These are phyloP conservation scores for Crotalaria pallida DNA, from an alignment of 306 rosid genomes.

Conservation along the genomic window DNA sequence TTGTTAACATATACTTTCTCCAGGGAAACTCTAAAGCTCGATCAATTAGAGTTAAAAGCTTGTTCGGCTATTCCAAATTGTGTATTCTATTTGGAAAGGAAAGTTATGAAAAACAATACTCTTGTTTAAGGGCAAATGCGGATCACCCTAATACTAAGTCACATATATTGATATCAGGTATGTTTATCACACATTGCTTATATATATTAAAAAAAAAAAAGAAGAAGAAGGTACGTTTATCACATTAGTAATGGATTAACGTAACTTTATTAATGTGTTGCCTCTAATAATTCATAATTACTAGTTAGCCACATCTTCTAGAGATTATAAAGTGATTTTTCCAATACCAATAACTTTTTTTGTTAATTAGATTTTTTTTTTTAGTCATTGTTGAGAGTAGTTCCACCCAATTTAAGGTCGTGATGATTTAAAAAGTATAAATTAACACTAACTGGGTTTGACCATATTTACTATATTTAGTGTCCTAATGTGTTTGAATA, in stretches of 20 bases:
- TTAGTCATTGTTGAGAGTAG: not conserved
- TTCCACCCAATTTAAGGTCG: not conserved
- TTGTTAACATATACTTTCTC: conserved; percentile 27
- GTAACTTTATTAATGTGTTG: not conserved
- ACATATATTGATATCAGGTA: conserved; percentile 38
- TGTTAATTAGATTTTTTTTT: not conserved
- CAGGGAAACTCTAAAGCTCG: conserved; percentile 76
- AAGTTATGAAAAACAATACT: conserved; percentile 42
- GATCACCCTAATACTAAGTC: conserved; percentile 29
- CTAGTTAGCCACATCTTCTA: not conserved
- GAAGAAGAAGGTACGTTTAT: no score
- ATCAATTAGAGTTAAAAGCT: conserved; percentile 62
- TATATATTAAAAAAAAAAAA: not conserved
- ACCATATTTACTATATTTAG: no score
- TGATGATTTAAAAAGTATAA: no score
- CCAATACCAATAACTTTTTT: not conserved
- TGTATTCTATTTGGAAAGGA: conserved; percentile 57
- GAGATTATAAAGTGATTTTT: not conserved
- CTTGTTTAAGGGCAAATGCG: conserved; percentile 38
- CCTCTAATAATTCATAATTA: not conserved
- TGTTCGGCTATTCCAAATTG: conserved; percentile 56
- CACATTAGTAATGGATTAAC: not conserved
- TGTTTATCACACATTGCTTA: conserved; percentile 5
- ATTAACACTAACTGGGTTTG: not conserved
- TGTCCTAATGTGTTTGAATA: no score